Conservation (phyloP, 768 basidiomycete genomes). For the Psilocybe cubensis region DNA sequence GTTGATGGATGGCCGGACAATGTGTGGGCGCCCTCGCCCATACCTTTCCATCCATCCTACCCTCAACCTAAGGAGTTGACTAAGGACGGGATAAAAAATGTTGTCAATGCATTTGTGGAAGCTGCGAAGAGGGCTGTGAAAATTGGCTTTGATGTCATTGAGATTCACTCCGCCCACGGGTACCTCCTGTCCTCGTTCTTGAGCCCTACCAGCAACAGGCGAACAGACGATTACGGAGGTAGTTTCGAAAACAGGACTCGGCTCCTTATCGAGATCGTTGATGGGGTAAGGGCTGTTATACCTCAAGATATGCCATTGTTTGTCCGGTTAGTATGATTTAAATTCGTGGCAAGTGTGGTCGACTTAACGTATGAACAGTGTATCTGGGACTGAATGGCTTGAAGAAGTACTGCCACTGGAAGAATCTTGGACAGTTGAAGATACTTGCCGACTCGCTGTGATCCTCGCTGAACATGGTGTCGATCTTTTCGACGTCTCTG, state of each 20-base stretch:
- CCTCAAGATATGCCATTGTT: constrained; percentile 70
- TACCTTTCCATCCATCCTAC: constrained; percentile 45
- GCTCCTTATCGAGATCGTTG: constrained; percentile 64
- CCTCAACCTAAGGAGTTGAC: constrained; percentile 61
- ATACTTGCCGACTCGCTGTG: constrained; percentile 63
- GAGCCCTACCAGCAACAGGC: constrained; percentile 62
- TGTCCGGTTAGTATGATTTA: constrained; percentile 49
- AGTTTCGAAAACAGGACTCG: constrained; percentile 71
- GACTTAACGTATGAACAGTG: constrained; percentile 29
- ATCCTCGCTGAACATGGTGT: constrained; percentile 67
- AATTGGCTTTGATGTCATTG: constrained; percentile 64
- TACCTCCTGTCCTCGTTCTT: constrained; percentile 61
- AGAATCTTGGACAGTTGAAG: constrained; percentile 69
- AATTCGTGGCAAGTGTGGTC: constrained; percentile 3
- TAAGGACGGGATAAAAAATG: constrained; percentile 54
- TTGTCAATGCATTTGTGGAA: constrained; percentile 59
- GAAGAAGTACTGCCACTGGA: constrained; percentile 60
- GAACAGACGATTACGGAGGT: constrained; percentile 73
- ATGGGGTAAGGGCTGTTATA: constrained; percentile 63
- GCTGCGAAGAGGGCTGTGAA: constrained; percentile 55
- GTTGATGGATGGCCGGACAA: constrained; percentile 55
- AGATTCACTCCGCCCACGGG: constrained; percentile 70
- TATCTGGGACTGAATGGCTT: constrained; percentile 79
- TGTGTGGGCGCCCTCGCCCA: constrained; percentile 60
- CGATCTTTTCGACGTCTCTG: constrained; percentile 76